Percentiles rank a stretch among this genome's conserved stretches.
phyloP scores from a whole-genome alignment of 129 eudicot species.

The Saposhnikovia divaricata region DNA sequence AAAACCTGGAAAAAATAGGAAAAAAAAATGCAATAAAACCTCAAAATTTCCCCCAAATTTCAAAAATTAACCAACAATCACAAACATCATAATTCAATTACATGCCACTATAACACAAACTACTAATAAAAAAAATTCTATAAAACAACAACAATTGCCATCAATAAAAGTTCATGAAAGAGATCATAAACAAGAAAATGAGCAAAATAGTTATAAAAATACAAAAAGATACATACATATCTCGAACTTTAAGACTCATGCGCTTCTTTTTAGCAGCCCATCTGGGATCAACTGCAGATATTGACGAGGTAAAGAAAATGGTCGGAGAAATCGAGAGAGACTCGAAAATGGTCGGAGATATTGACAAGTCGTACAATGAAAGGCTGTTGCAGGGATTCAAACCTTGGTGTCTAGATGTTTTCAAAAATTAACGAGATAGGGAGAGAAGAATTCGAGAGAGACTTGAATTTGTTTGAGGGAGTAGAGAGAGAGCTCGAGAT shows the following conservation, averaged over 20 bases:
- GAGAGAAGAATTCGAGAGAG: too few relatives aligned
- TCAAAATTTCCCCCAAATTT: background rate
- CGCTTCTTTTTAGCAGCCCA: slow-evolving; percentile 13
- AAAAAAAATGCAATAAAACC: background rate
- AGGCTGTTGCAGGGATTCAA: too few relatives aligned
- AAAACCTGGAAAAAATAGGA: slow-evolving; percentile 64
- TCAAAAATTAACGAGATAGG: too few relatives aligned
- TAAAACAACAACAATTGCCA: background rate
- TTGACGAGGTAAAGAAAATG: background rate
- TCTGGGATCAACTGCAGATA: slow-evolving; percentile 4
- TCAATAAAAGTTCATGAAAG: background rate
- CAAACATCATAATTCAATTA: background rate
- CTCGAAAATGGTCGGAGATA: too few relatives aligned
- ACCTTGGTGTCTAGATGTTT: too few relatives aligned
- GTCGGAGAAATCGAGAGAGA: slow-evolving; percentile 6
- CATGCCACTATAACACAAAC: background rate
- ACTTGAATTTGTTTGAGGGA: too few relatives aligned
- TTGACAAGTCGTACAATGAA: too few relatives aligned
- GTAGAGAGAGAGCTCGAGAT: too few relatives aligned
- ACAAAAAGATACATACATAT: background rate
- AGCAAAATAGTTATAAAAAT: background rate
- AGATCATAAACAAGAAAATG: background rate
- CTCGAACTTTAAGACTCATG: slow-evolving; percentile 1
- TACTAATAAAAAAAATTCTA: background rate
- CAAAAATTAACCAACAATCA: background rate